A percentile compares a stretch with the other conserved stretches of the same genome.
phyloP scores from a whole-genome alignment of 805 yeast genomes.

The Schwanniomyces yamadae region DNA sequence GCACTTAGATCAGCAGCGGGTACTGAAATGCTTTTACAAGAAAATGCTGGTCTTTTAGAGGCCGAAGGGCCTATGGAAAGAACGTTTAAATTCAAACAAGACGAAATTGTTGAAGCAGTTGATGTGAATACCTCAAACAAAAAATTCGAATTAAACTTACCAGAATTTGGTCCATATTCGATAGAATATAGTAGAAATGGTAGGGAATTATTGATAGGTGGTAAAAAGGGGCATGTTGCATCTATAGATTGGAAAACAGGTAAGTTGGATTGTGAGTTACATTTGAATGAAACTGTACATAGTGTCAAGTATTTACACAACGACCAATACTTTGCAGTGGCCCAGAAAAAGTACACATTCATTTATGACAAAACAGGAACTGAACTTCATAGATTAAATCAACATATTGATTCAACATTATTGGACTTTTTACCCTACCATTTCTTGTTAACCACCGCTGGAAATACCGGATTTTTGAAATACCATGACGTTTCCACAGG shows the following conservation, averaged over 20 bases:
- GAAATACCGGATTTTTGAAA: slow-evolving; percentile 82
- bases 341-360: slow-evolving; percentile 92
- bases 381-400: slow-evolving; percentile 87
- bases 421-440: slow-evolving; percentile 93
- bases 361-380: slow-evolving; percentile 89
- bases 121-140: slow-evolving; percentile 76
- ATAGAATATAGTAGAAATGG: slow-evolving; percentile 87
- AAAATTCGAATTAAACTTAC: slow-evolving; percentile 67
- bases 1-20: slow-evolving; percentile 83
- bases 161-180: slow-evolving; percentile 83
- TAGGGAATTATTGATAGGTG: slow-evolving; percentile 78
- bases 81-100: slow-evolving; percentile 81
- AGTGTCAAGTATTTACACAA: slow-evolving; percentile 89
- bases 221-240: slow-evolving; percentile 92
- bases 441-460: slow-evolving; percentile 81
- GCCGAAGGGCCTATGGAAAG: slow-evolving; percentile 90
- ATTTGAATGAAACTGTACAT: slow-evolving; percentile 83
- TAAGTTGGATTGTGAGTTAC: slow-evolving; percentile 72
- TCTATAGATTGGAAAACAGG: slow-evolving; percentile 96
- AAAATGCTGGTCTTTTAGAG: slow-evolving; percentile 82
- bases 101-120: slow-evolving; percentile 71
- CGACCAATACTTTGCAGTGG: slow-evolving; percentile 93
- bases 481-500: slow-evolving; percentile 98
- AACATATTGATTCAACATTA: slow-evolving; percentile 80
- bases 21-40: slow-evolving; percentile 82